These are phyloP conservation scores for Suillus lakei DNA, from an alignment of 768 basidiomycete species.

Conservation along the genomic window DNA sequence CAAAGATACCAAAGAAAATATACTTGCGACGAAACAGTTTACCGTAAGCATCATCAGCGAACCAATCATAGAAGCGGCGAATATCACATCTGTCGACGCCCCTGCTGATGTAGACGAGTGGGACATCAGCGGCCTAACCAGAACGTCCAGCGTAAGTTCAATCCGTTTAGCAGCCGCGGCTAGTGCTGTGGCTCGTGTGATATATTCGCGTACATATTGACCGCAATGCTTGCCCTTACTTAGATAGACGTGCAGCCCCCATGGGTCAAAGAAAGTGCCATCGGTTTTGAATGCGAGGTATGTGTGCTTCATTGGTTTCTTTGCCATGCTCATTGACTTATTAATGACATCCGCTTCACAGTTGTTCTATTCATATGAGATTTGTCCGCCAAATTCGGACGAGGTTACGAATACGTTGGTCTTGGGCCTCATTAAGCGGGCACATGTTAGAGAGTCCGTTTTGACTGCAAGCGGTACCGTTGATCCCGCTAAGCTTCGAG, in stretches of 20 bases:
- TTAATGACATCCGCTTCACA: slow-evolving; percentile 32
- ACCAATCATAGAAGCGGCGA: slow-evolving; percentile 60
- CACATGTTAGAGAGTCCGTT: slow-evolving; percentile 56
- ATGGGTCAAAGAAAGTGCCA: slow-evolving; percentile 60
- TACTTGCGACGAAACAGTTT: slow-evolving; percentile 67
- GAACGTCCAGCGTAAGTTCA: slow-evolving; percentile 53
- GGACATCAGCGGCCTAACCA: slow-evolving; percentile 62
- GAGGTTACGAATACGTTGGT: slow-evolving; percentile 49
- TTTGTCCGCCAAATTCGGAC: slow-evolving; percentile 42
- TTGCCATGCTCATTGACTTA: slow-evolving; percentile 17
- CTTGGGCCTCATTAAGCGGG: slow-evolving; percentile 57
- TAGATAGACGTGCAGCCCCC: slow-evolving; percentile 55
- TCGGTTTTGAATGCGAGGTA: slow-evolving; percentile 68
- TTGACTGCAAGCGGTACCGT: slow-evolving; percentile 47
- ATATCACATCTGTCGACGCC: slow-evolving; percentile 58
- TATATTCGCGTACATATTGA: slow-evolving; percentile 10
- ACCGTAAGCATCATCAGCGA: slow-evolving; percentile 76
- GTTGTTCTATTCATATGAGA: slow-evolving; percentile 57
- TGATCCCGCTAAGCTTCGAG: slow-evolving; percentile 52
- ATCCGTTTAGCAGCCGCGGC: slow-evolving; percentile 9
- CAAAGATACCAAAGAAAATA: slow-evolving; percentile 71
- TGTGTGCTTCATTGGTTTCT: slow-evolving; percentile 25
- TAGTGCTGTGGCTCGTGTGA: slow-evolving; percentile 14
- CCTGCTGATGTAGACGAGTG: slow-evolving; percentile 60
- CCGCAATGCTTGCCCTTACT: slow-evolving; percentile 16